Conservation (phyloP, 768 basidiomycete species). For the Myochromella boudieri region DNA sequence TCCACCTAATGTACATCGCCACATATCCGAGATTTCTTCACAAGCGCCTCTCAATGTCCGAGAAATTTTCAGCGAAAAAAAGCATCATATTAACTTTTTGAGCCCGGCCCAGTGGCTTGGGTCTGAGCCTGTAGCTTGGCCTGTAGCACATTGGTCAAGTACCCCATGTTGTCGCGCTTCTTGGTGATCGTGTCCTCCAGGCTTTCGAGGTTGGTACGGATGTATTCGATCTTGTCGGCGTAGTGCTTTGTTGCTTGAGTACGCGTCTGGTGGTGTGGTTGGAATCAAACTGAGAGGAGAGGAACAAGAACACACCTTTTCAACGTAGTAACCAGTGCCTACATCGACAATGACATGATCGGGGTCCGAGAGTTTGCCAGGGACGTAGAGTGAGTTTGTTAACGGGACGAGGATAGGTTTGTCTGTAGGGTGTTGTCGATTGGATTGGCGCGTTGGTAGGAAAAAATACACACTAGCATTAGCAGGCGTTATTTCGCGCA, state of each 20-base stretch:
- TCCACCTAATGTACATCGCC: too few species aligned
- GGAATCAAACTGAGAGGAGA: neutral
- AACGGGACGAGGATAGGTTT: slow-evolving; percentile 90
- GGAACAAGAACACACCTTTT: slow-evolving; percentile 64
- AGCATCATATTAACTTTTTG: slow-evolving; percentile 16
- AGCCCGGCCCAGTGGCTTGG: too few species aligned
- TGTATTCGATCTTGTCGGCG: slow-evolving; percentile 74
- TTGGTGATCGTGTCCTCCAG: slow-evolving; percentile 87
- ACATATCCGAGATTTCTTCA: too few species aligned
- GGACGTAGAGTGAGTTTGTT: slow-evolving; percentile 93
- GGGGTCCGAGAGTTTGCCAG: slow-evolving; percentile 80
- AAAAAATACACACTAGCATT: slow-evolving; percentile 50
- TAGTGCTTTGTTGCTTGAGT: slow-evolving; percentile 82
- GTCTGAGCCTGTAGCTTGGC: slow-evolving; percentile 43
- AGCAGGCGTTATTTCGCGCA: slow-evolving; percentile 67
- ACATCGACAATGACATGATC: slow-evolving; percentile 93
- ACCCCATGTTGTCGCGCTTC: slow-evolving; percentile 88
- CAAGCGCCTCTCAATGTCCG: too few species aligned
- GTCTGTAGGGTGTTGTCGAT: slow-evolving; percentile 44
- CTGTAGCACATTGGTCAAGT: slow-evolving; percentile 73
- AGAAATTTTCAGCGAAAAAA: too few species aligned
- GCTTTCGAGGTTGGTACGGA: slow-evolving; percentile 79
- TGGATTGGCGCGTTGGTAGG: neutral
- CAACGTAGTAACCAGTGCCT: slow-evolving; percentile 95
- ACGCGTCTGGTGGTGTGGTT: slow-evolving; percentile 58